Evolutionary conservation across 164 flowering plant species (phyloP).

Genomic region (Berberis vulgaris): DNA sequence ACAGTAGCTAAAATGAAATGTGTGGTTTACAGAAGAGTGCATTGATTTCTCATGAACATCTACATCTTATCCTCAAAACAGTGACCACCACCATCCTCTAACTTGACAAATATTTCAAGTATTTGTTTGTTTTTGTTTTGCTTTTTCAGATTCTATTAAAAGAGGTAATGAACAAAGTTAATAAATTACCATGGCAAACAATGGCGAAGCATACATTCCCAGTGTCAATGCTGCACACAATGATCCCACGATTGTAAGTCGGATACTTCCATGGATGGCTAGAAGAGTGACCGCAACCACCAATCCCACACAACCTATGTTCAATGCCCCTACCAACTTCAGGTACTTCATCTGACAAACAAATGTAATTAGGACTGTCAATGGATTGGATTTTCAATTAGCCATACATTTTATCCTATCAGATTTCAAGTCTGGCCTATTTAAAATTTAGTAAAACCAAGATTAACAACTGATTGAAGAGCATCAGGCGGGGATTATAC

Average conservation of each 20-base stretch:
- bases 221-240: constrained; percentile 56
- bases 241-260: constrained; percentile 42
- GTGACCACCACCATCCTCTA: no score
- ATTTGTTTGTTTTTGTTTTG: no score
- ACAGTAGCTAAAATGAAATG: neutral
- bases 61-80: no score
- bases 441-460: no score
- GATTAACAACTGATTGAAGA: no score
- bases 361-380: neutral
- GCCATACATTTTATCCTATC: no score
- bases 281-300: constrained; percentile 42
- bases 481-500: constrained; percentile 12
- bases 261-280: constrained; percentile 26
- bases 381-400: neutral
- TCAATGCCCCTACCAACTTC: constrained; percentile 31
- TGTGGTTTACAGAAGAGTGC: neutral
- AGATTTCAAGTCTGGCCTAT: no score
- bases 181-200: constrained; percentile 43
- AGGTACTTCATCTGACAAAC: constrained; percentile 32
- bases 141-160: no score
- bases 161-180: neutral
- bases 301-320: constrained; percentile 39
- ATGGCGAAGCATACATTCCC: constrained; percentile 69
- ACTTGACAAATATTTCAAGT: no score
- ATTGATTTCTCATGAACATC: neutral